Conservation (phyloP, 495 filamentous ascomycete species). For the Penicillium fimorum region DNA sequence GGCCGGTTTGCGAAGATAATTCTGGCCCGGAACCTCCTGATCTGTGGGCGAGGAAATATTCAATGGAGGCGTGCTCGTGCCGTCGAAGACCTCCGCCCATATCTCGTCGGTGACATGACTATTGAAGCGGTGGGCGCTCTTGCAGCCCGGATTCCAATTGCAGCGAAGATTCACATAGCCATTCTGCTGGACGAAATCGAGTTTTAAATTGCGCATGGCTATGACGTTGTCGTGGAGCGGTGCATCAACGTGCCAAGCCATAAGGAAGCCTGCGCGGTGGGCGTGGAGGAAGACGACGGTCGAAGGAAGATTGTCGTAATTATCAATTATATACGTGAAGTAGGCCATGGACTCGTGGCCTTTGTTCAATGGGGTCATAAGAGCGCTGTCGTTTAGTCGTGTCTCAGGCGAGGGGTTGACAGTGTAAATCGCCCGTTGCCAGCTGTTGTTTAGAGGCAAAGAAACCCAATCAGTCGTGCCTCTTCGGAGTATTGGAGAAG, state of each 20-base stretch:
- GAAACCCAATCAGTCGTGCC: background rate
- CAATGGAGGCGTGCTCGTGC: conserved; percentile 51
- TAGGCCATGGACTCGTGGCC: conserved; percentile 77
- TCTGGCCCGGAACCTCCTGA: conserved; percentile 12
- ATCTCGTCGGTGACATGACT: conserved; percentile 56
- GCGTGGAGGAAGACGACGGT: conserved; percentile 67
- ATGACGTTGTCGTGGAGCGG: conserved; percentile 51
- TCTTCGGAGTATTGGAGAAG: background rate
- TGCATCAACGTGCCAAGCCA: conserved; percentile 64
- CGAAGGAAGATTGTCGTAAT: conserved; percentile 66
- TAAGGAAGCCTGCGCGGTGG: conserved; percentile 50
- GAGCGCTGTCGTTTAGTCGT: conserved; percentile 39
- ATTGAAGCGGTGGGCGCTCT: conserved; percentile 48
- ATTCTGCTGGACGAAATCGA: conserved; percentile 51
- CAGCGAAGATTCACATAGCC: conserved; percentile 69
- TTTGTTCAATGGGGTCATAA: conserved; percentile 57
- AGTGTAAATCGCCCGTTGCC: conserved; percentile 62
- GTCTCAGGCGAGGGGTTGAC: conserved; percentile 57
- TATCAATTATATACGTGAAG: conserved; percentile 68
- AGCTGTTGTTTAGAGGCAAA: conserved; percentile 31
- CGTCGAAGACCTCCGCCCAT: conserved; percentile 56
- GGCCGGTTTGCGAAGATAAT: conserved; percentile 30
- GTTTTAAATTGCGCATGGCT: conserved; percentile 51
- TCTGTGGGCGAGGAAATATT: conserved; percentile 25
- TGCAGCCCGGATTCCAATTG: conserved; percentile 63